Base-by-base conservation (phyloP, 768 basidiomycete species). In the Lactarius sanguifluus region DNA sequence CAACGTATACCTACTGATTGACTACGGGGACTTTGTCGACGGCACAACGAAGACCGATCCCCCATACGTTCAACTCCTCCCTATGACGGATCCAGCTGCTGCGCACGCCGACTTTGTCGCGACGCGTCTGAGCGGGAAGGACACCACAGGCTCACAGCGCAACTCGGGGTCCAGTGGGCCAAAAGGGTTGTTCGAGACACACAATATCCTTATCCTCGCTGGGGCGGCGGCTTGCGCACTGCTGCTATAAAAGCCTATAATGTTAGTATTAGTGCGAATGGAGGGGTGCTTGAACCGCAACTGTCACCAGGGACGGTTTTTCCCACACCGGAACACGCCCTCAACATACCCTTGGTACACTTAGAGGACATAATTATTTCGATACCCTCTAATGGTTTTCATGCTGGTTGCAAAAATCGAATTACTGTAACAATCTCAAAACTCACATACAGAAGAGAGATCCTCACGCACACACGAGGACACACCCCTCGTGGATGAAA, bases 21-120 rank as follows among this genome's bases (percentile, higher is more conserved):
- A 89, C 74, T 89, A 83, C 69, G 88, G 88, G 30, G 81, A 87
- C 74, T 84, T 87, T 73, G 75, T 85, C 67, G 74, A 82, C 59
- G 81, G 76, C 15, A 63, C 79, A 28, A 71, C 72, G 20, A 73
- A 75, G 34, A 75, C 73, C 58, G 77, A 81, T 10, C 4, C 73
- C 30, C 87, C 89, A 0, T 91, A 81, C 76, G 77, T 89, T 38
- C 89, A 90, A 71, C 74, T 90, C 18, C 79, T 87, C 57, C 80
- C 87, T 0, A 79, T 79, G 15, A 89, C 88, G 7, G 74, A 80
- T 28, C 23, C 59, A 5, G 38, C 55, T 8, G 5, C 1, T 18
- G 67, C 59, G 30, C 67, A 68, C 16, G 3, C 36, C 13, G 67
- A 66, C 45, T 68, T 66, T 38, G 67, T 68, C 38, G 38, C 34